phyloP scores from a whole-genome alignment of 2,329 filamentous ascomycete genomes.

The Alternaria ethzedia region DNA sequence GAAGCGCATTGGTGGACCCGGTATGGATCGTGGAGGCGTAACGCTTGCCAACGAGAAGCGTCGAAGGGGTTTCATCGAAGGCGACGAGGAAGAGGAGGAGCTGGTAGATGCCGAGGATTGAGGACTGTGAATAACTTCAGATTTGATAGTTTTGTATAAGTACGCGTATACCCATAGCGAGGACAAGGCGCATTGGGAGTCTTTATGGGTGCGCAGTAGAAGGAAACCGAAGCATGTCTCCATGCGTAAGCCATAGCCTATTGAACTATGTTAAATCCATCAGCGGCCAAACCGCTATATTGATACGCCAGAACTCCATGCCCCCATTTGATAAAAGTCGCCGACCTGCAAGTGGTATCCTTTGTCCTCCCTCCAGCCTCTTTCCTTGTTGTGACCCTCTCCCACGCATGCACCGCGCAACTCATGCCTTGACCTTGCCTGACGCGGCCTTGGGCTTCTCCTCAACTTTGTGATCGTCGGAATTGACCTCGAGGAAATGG shows the following conservation, averaged over 20 bases:
- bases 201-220: background rate
- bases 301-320: constrained; percentile 13
- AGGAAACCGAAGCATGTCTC: background rate
- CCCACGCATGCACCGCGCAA: background rate
- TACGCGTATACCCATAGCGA: constrained; percentile 13
- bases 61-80: constrained; percentile 57
- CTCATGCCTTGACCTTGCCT: constrained; percentile 36
- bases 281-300: background rate
- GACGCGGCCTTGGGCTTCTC: constrained; percentile 36
- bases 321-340: background rate
- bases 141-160: constrained; percentile 1
- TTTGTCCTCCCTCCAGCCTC: background rate
- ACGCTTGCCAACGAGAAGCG: constrained; percentile 61
- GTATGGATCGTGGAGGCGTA: constrained; percentile 60
- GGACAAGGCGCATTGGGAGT: background rate
- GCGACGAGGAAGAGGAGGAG: constrained; percentile 58
- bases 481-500: constrained; percentile 95
- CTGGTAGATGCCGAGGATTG: constrained; percentile 41
- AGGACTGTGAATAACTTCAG: background rate
- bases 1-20: constrained; percentile 57
- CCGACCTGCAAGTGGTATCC: background rate
- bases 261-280: background rate
- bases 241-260: background rate
- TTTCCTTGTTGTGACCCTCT: background rate
- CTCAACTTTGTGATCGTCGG: constrained; percentile 58